A percentile compares a stretch with the other conserved stretches of the same genome.
Evolutionary conservation across 2,329 filamentous ascomycete species (phyloP).

Genomic region (Exophiala sp.): DNA sequence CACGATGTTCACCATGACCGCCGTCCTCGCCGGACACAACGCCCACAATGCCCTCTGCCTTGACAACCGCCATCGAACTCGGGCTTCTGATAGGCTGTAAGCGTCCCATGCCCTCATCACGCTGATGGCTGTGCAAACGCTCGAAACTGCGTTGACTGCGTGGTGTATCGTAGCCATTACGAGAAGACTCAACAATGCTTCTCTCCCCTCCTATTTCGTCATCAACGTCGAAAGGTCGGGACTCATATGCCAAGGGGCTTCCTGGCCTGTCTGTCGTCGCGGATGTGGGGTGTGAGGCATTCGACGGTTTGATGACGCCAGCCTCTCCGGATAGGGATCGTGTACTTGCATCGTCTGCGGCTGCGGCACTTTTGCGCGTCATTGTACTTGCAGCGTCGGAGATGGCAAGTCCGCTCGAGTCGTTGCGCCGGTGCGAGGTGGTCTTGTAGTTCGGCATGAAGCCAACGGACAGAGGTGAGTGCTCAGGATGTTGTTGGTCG

Average conservation of each 20-base stretch:
- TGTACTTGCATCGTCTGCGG: slow-evolving; percentile 24
- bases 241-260: slow-evolving; percentile 12
- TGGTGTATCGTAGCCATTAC: slow-evolving; percentile 23
- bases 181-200: neutral
- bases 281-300: neutral
- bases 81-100: slow-evolving; percentile 20
- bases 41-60: slow-evolving; percentile 23
- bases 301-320: slow-evolving; percentile 17
- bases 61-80: slow-evolving; percentile 25
- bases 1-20: neutral
- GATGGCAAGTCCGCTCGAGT: slow-evolving; percentile 5
- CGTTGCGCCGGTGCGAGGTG: slow-evolving; percentile 21
- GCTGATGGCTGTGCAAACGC: slow-evolving; percentile 22
- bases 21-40: slow-evolving; percentile 9
- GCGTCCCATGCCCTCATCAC: slow-evolving; percentile 20
- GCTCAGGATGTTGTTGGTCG: slow-evolving; percentile 7
- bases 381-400: slow-evolving; percentile 23
- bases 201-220: neutral
- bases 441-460: slow-evolving; percentile 26
- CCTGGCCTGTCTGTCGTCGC: slow-evolving; percentile 2
- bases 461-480: slow-evolving; percentile 13
- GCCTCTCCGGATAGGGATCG: slow-evolving; percentile 25
- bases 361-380: slow-evolving; percentile 14
- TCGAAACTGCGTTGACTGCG: slow-evolving; percentile 26
- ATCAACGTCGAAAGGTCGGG: slow-evolving; percentile 6